These are phyloP conservation scores for Exophiala sideris DNA, from an alignment of 2,329 filamentous ascomycete species.

Conservation along the genomic window DNA sequence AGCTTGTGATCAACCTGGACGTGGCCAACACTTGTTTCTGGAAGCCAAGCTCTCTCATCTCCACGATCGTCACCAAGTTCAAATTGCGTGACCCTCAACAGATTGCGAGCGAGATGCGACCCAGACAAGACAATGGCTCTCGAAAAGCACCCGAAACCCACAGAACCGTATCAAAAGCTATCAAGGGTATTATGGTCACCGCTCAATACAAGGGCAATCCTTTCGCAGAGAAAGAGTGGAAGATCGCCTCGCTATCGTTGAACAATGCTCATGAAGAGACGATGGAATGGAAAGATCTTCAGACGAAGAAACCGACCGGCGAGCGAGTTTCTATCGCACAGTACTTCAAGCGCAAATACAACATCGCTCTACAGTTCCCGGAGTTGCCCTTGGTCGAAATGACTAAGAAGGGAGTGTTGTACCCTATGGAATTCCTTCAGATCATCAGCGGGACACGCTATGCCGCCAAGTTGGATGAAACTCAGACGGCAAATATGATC, in stretches of 20 bases:
- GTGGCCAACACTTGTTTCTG: slow-evolving; percentile 91
- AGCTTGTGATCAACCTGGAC: slow-evolving; percentile 81
- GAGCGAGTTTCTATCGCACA: slow-evolving; percentile 57
- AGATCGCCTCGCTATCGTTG: slow-evolving; percentile 49
- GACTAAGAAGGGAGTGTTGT: slow-evolving; percentile 52
- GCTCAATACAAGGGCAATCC: slow-evolving; percentile 36
- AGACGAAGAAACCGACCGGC: slow-evolving; percentile 39
- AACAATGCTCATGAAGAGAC: slow-evolving; percentile 43
- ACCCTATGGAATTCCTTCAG: slow-evolving; percentile 56
- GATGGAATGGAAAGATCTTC: slow-evolving; percentile 40
- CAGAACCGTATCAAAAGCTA: slow-evolving; percentile 32
- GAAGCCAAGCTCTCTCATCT: slow-evolving; percentile 45
- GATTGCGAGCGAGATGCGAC: slow-evolving; percentile 26
- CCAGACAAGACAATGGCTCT: slow-evolving; percentile 19
- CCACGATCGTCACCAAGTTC: slow-evolving; percentile 35
- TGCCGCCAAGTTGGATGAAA: slow-evolving; percentile 56
- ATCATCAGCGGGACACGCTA: slow-evolving; percentile 57
- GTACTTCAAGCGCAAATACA: slow-evolving; percentile 55
- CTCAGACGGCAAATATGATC: slow-evolving; percentile 81
- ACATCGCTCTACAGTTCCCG: slow-evolving; percentile 42
- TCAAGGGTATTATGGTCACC: slow-evolving; percentile 37
- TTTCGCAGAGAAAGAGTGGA: slow-evolving; percentile 42
- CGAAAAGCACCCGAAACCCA: slow-evolving; percentile 27
- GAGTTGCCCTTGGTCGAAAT: slow-evolving; percentile 57
- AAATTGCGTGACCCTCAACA: slow-evolving; percentile 32